A percentile compares a stretch with the other conserved stretches of the same genome.
phyloP scores from a whole-genome alignment of 345 rosid genomes.

The Citrus sp. region DNA sequence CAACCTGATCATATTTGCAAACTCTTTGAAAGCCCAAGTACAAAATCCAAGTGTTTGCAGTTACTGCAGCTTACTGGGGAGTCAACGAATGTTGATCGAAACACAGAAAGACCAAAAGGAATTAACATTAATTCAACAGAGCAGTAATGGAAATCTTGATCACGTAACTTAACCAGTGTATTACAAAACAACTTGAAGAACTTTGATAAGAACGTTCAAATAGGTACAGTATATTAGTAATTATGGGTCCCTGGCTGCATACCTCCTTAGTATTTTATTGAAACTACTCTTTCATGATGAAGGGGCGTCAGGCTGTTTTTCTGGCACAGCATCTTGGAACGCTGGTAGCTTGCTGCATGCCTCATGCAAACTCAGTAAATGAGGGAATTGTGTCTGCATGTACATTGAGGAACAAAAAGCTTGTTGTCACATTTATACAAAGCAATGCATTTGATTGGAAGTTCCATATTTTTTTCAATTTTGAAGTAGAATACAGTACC shows the following conservation, averaged over 20 bases:
- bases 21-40: neutral
- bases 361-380: slow-evolving; percentile 50
- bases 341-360: slow-evolving; percentile 50
- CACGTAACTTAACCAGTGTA: neutral
- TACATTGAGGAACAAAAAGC: neutral
- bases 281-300: slow-evolving; percentile 3
- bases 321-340: slow-evolving; percentile 41
- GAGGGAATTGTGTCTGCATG: slow-evolving; percentile 56
- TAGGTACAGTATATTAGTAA: neutral
- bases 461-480: too few species aligned
- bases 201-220: neutral
- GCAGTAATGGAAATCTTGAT: neutral
- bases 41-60: neutral
- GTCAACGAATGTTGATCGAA: neutral
- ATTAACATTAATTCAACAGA: neutral
- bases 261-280: neutral
- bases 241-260: neutral
- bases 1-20: neutral
- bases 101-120: neutral
- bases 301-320: slow-evolving; percentile 43
- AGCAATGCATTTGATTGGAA: too few species aligned
- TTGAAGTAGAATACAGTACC: neutral
- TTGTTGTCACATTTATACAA: too few species aligned
- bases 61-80: neutral
- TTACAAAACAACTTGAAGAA: neutral